Evolutionary conservation across 140 eudicot species (phyloP).

Genomic region (Senecio squalidus): DNA sequence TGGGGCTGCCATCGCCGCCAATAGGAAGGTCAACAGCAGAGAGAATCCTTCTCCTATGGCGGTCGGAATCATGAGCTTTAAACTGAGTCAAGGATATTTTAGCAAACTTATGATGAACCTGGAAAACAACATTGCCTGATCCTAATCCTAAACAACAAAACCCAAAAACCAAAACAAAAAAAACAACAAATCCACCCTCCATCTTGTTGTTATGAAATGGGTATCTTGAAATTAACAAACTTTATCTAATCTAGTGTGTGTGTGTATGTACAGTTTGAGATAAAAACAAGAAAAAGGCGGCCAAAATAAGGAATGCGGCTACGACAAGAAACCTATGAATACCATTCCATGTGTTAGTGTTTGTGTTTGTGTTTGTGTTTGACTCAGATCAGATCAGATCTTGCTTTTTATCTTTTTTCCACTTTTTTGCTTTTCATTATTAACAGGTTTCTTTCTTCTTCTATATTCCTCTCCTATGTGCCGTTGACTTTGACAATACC

Average conservation of each 20-base stretch:
- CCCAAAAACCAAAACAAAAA: constrained; percentile 11
- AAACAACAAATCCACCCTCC: constrained; percentile 19
- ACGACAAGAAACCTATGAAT: constrained; percentile 15
- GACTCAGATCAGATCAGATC: too few relatives aligned
- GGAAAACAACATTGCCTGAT: constrained; percentile 50
- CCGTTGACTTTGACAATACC: too few relatives aligned
- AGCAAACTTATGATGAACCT: constrained; percentile 51
- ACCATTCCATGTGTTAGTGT: too few relatives aligned
- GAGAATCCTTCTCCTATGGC: constrained; percentile 74
- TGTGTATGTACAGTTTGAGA: neutral
- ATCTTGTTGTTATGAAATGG: constrained; percentile 15
- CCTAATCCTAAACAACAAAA: constrained; percentile 13
- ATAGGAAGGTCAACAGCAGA: constrained; percentile 63
- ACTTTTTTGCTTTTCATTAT: too few relatives aligned
- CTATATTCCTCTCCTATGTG: too few relatives aligned
- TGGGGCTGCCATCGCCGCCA: constrained; percentile 79
- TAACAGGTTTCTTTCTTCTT: too few relatives aligned
- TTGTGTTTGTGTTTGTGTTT: too few relatives aligned
- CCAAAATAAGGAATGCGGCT: neutral
- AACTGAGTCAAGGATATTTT: constrained; percentile 24
- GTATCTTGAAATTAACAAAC: constrained; percentile 14
- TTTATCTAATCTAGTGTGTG: neutral
- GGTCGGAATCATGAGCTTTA: constrained; percentile 50
- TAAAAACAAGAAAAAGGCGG: neutral
- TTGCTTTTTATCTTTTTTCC: too few relatives aligned